Evolutionary conservation across 345 rosid genomes (phyloP).

Genomic region (Draba incana): DNA sequence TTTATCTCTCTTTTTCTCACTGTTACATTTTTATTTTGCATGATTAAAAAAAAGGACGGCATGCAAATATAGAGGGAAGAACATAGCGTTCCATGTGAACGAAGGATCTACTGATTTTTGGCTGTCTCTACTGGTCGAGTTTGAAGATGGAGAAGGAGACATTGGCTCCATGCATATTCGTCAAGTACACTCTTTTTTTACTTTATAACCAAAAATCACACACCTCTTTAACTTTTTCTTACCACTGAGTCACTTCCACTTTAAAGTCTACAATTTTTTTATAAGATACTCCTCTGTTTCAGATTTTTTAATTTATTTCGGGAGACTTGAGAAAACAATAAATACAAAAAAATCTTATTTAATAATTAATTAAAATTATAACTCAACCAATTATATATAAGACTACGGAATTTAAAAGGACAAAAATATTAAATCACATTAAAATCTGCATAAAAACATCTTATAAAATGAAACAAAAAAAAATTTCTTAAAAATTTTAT

Average conservation of each 20-base stretch:
- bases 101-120: conserved; percentile 92
- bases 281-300: too few relatives aligned
- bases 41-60: conserved; percentile 58
- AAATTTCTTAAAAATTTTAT: too few relatives aligned
- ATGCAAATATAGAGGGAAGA: conserved; percentile 83
- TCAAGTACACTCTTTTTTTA: conserved; percentile 51
- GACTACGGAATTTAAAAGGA: too few relatives aligned
- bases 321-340: too few relatives aligned
- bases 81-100: conserved; percentile 87
- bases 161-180: conserved; percentile 92
- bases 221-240: conserved; percentile 24
- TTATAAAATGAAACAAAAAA: too few relatives aligned
- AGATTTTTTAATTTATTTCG: too few relatives aligned
- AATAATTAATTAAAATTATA: too few relatives aligned
- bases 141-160: conserved; percentile 97
- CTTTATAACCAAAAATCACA: conserved; percentile 11
- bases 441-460: too few relatives aligned
- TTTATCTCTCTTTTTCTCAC: conserved; percentile 5
- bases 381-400: too few relatives aligned
- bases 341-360: too few relatives aligned
- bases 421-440: too few relatives aligned
- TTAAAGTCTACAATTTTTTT: conserved; percentile 15
- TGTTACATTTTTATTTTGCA: background rate
- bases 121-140: conserved; percentile 84
- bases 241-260: conserved; percentile 31